Conservation (phyloP, 2,329 filamentous ascomycete species). For the Dryadomyces quercus-mongolicae region DNA sequence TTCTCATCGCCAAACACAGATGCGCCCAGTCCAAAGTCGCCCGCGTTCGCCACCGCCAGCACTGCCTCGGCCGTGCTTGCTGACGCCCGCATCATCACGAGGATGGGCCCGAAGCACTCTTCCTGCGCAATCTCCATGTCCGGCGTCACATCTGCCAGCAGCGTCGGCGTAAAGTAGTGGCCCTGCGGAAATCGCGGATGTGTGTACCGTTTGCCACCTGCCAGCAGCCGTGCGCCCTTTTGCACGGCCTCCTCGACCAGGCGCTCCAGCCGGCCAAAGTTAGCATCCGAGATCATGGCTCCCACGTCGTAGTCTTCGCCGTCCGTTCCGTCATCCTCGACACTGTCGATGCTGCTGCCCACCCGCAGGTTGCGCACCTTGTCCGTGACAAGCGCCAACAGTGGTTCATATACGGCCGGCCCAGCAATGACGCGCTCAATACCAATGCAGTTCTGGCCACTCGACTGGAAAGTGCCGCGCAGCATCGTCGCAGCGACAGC, state of each 20-base stretch:
- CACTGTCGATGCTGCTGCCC: slow-evolving; percentile 29
- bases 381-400: slow-evolving; percentile 59
- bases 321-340: not conserved
- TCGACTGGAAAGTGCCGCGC: slow-evolving; percentile 86
- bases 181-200: slow-evolving; percentile 67
- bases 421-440: slow-evolving; percentile 85
- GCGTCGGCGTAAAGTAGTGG: slow-evolving; percentile 86
- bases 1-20: slow-evolving; percentile 67
- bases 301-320: slow-evolving; percentile 61
- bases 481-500: slow-evolving; percentile 74
- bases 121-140: slow-evolving; percentile 79
- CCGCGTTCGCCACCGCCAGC: slow-evolving; percentile 70
- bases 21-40: slow-evolving; percentile 74
- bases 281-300: slow-evolving; percentile 72
- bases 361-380: slow-evolving; percentile 64
- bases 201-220: slow-evolving; percentile 58
- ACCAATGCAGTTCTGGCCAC: slow-evolving; percentile 95
- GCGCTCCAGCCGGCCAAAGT: slow-evolving; percentile 63
- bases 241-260: slow-evolving; percentile 68
- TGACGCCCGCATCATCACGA: slow-evolving; percentile 66
- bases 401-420: slow-evolving; percentile 59
- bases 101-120: slow-evolving; percentile 88
- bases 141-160: slow-evolving; percentile 79
- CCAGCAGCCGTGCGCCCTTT: slow-evolving; percentile 68
- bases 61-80: slow-evolving; percentile 49